A percentile compares a stretch with the other conserved stretches of the same genome.
These are phyloP conservation scores for Petasospora rhodanensis DNA, from an alignment of 1,139 yeast genomes.

Conservation along the genomic window DNA sequence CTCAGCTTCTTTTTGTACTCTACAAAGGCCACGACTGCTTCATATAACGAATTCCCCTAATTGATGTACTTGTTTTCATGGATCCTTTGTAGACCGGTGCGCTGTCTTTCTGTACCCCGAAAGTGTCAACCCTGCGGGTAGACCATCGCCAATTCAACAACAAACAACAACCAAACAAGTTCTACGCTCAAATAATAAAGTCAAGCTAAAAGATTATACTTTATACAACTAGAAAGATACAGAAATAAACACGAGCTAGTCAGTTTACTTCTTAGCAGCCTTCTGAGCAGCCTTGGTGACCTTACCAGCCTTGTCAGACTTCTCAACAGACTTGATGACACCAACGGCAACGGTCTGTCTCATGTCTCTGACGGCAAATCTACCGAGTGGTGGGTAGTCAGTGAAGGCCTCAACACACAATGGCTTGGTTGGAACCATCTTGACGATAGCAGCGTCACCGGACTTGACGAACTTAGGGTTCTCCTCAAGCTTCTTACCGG, in stretches of 20 bases:
- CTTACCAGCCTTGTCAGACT: conserved; percentile 91
- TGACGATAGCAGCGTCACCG: conserved; percentile 92
- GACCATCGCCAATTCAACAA: no score
- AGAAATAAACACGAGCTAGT: conserved; percentile 2
- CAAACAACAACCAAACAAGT: no score
- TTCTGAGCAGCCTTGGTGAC: conserved; percentile 99
- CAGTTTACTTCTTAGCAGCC: conserved; percentile 92
- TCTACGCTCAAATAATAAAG: no score
- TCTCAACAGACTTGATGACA: conserved; percentile 98
- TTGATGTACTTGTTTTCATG: no score
- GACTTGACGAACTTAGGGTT: conserved; percentile 84
- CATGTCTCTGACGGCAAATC: conserved; percentile 99
- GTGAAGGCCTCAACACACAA: conserved; percentile 97
- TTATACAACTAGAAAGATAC: no score
- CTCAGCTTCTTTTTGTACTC: no score
- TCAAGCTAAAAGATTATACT: no score
- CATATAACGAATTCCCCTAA: no score
- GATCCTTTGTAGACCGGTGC: no score
- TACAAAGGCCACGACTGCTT: no score
- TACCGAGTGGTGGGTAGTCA: conserved; percentile 54
- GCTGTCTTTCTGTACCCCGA: no score
- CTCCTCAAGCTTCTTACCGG: conserved; percentile 85
- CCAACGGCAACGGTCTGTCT: conserved; percentile 89
- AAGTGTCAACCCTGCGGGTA: no score
- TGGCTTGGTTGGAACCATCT: conserved; percentile 91